Evolutionary conservation across 2,329 filamentous ascomycete genomes (phyloP), one percentile per base, ranked within the genome.

Genomic region (Phoma sp.): DNA sequence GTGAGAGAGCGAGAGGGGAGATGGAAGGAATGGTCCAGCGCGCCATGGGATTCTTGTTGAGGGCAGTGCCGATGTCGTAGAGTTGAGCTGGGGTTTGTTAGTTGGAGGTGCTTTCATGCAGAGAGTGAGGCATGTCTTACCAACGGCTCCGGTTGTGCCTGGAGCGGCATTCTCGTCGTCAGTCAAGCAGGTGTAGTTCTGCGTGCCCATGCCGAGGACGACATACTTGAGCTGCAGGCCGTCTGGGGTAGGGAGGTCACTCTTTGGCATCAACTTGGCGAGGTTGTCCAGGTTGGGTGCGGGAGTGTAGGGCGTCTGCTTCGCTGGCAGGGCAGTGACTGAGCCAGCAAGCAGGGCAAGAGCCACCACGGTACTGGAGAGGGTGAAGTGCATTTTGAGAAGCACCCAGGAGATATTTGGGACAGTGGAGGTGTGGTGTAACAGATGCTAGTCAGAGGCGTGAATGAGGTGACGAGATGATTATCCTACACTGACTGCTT

Each of bases 141-240:
- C 72, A 30, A 61, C 18, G 33, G 72, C 72, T 22, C 72, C 72
- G 41, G 69, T 71, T 10, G 70, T 70, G 13, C 62, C 69, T 35
- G 71, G 69, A 44, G 43, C 64, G 29, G 54, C 62, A 23, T 65
- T 64, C 22, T 59, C 59, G 32, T 72, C 65, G 22, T 55, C 53
- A 10, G 49, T 57, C 2, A 60, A 43, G 60, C 80, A 83, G 25
- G 78, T 79, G 63, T 82, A 83, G 72, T 82, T 83, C 59, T 83
- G 80, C n/a, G 78, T 80, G 25, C 81, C 81, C 25, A 80, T 71
- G 33, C 80, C 81, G 27, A 82, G 65, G 18, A 76, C 71, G 38
- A 82, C 70, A 57, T 77, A 78, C 62, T 80, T 78, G 41, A 83
- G 76, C 14, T 62, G 47, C 7, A 70, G 62, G 14, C 60, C 66